Conservation (phyloP, 2,329 filamentous ascomycete species). For the Colletotrichum plurivorum region DNA sequence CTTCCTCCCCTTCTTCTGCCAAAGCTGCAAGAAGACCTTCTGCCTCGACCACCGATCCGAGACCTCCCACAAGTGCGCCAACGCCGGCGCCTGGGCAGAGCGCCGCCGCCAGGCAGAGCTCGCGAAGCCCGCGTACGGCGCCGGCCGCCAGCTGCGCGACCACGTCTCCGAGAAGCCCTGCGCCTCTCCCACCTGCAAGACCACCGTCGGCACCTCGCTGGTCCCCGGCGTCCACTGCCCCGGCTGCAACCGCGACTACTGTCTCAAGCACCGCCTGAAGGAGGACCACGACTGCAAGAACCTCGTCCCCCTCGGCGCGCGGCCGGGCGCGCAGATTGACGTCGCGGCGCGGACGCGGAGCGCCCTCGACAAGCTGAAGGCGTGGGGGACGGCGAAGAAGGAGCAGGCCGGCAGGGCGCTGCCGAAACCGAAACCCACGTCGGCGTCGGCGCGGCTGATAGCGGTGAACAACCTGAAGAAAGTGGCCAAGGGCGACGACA, state of each 20-base stretch:
- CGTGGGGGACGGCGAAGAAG: constrained; percentile 85
- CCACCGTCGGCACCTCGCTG: constrained; percentile 77
- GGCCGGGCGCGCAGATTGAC: constrained; percentile 57
- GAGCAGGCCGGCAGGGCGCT: constrained; percentile 71
- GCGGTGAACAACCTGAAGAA: constrained; percentile 86
- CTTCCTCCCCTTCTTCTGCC: constrained; percentile 95
- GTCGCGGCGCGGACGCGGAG: constrained; percentile 77
- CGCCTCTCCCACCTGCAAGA: constrained; percentile 76
- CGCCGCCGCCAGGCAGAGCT: constrained; percentile 69
- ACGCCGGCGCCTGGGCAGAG: constrained; percentile 74
- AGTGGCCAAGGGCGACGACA: constrained; percentile 90
- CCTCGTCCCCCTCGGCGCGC: constrained; percentile 71
- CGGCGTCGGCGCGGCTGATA: constrained; percentile 74
- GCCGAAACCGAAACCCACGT: constrained; percentile 74
- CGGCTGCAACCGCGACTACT: constrained; percentile 81
- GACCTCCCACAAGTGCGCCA: constrained; percentile 78
- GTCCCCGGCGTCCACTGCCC: constrained; percentile 79
- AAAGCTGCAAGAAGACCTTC: constrained; percentile 87
- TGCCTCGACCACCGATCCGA: constrained; percentile 96
- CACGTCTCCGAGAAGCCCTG: constrained; percentile 76
- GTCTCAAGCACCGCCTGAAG: constrained; percentile 80
- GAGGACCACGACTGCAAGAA: constrained; percentile 91
- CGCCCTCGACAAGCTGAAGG: constrained; percentile 82
- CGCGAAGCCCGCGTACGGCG: constrained; percentile 66
- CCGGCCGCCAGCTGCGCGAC: constrained; percentile 68